phyloP scores from a whole-genome alignment of 345 rosid genomes.

The Brassica carinata region DNA sequence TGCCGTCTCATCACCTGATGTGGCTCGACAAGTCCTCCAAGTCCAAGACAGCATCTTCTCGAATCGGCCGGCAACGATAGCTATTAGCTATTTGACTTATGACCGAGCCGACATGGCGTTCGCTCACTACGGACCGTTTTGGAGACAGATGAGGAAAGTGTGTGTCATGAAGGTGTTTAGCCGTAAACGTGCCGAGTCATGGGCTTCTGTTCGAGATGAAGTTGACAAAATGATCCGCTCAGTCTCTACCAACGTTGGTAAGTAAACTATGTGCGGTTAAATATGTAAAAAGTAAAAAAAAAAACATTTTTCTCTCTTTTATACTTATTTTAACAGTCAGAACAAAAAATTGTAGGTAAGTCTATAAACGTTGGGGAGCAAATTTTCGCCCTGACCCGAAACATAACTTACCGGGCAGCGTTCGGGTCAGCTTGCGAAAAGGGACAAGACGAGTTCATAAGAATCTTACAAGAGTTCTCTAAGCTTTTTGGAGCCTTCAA shows the following conservation, averaged over 20 bases:
- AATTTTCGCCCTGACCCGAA: conserved; percentile 71
- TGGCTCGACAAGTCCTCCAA: conserved; percentile 80
- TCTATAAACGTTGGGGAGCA: conserved; percentile 72
- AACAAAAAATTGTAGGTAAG: conserved; percentile 21
- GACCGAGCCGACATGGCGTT: conserved; percentile 96
- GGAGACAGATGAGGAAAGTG: conserved; percentile 97
- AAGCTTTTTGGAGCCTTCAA: conserved; percentile 95
- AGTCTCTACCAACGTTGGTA: conserved; percentile 50
- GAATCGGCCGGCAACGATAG: conserved; percentile 82
- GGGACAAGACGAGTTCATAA: conserved; percentile 76
- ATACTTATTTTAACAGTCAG: background rate
- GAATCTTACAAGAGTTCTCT: conserved; percentile 87
- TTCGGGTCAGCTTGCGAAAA: conserved; percentile 64
- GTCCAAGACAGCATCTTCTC: conserved; percentile 85
- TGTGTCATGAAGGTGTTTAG: conserved; percentile 90
- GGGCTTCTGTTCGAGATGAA: conserved; percentile 91
- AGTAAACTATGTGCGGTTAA: background rate
- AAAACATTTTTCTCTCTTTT: background rate
- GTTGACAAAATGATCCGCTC: conserved; percentile 55
- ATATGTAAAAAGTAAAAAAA: background rate
- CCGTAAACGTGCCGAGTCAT: conserved; percentile 88
- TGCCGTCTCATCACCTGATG: conserved; percentile 66
- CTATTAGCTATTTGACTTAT: conserved; percentile 79
- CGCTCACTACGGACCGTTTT: conserved; percentile 92
- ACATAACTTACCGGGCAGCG: conserved; percentile 81